phyloP scores from a whole-genome alignment of 2,329 filamentous ascomycete genomes.

The Epichloe gansuensis region DNA sequence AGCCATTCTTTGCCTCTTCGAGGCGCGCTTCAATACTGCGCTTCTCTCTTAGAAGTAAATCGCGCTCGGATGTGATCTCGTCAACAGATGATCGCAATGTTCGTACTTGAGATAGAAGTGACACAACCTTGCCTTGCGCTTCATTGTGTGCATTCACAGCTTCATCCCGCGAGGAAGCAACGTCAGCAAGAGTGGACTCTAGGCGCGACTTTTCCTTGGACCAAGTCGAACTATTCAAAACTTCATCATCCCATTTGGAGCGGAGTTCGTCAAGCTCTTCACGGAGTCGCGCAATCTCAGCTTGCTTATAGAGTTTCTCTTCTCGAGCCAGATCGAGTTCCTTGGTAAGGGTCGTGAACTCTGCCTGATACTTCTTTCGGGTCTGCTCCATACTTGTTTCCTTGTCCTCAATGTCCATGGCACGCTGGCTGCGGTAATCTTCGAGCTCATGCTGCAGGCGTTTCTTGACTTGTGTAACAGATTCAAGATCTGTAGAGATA shows the following conservation, averaged over 20 bases:
- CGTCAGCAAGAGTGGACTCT: constrained; percentile 78
- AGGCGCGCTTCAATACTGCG: constrained; percentile 75
- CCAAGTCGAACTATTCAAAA: constrained; percentile 95
- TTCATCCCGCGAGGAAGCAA: constrained; percentile 86
- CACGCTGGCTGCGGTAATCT: constrained; percentile 88
- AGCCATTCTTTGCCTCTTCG: constrained; percentile 72
- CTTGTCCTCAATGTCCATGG: constrained; percentile 94
- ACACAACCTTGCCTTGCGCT: constrained; percentile 85
- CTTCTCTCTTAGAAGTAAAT: constrained; percentile 79
- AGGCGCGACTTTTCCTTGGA: constrained; percentile 93
- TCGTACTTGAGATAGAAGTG: constrained; percentile 79
- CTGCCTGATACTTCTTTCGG: constrained; percentile 90
- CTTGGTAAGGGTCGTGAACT: constrained; percentile 78
- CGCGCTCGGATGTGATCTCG: constrained; percentile 74
- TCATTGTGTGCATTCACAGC: constrained; percentile 89
- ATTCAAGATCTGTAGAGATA: constrained; percentile 76
- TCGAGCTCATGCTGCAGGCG: constrained; percentile 93
- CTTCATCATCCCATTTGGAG: constrained; percentile 96
- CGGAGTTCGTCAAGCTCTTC: constrained; percentile 92
- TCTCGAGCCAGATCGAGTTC: constrained; percentile 91
- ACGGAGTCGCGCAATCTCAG: constrained; percentile 77
- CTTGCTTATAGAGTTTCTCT: constrained; percentile 72
- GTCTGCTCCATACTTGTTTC: constrained; percentile 95
- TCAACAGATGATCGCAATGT: constrained; percentile 73
- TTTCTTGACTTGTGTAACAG: constrained; percentile 79